Percentiles rank a stretch among this genome's conserved stretches.
These are phyloP conservation scores for Colletotrichum cuscutae DNA, from an alignment of 2,329 filamentous ascomycete species.

Conservation along the genomic window DNA sequence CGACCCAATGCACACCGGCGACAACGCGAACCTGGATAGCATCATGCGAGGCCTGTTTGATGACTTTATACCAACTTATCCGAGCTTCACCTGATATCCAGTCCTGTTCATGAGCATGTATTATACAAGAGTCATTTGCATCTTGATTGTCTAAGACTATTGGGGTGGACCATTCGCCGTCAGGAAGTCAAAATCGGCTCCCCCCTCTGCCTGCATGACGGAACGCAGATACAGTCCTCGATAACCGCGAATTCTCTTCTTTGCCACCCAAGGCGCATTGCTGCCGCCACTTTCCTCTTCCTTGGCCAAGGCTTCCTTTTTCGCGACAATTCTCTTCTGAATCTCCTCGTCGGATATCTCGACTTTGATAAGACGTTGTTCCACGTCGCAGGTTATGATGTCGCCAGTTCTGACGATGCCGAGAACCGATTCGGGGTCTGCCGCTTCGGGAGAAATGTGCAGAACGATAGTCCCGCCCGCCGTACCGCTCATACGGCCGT, in stretches of 20 bases:
- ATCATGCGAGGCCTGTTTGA: slow-evolving; percentile 49
- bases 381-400: slow-evolving; percentile 80
- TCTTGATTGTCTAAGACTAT: neutral
- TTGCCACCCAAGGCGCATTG: slow-evolving; percentile 46
- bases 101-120: neutral
- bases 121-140: neutral
- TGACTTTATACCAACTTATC: slow-evolving; percentile 46
- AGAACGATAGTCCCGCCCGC: slow-evolving; percentile 91
- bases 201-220: slow-evolving; percentile 69
- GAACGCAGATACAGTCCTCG: slow-evolving; percentile 67
- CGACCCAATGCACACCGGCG: slow-evolving; percentile 42
- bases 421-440: slow-evolving; percentile 78
- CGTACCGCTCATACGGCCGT: slow-evolving; percentile 88
- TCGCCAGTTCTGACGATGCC: slow-evolving; percentile 83
- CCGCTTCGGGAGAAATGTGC: slow-evolving; percentile 88
- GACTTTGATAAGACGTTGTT: slow-evolving; percentile 66
- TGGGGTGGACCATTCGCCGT: slow-evolving; percentile 48
- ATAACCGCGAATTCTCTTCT: slow-evolving; percentile 62
- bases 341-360: slow-evolving; percentile 79
- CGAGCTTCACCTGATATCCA: slow-evolving; percentile 1
- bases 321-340: slow-evolving; percentile 65
- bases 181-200: slow-evolving; percentile 71
- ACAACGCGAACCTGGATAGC: slow-evolving; percentile 44
- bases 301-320: slow-evolving; percentile 52
- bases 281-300: slow-evolving; percentile 43